Percentiles rank a stretch among this genome's conserved stretches.
Evolutionary conservation across 257 asterid genomes (phyloP).

Genomic region (Haberlea rhodopensis): DNA sequence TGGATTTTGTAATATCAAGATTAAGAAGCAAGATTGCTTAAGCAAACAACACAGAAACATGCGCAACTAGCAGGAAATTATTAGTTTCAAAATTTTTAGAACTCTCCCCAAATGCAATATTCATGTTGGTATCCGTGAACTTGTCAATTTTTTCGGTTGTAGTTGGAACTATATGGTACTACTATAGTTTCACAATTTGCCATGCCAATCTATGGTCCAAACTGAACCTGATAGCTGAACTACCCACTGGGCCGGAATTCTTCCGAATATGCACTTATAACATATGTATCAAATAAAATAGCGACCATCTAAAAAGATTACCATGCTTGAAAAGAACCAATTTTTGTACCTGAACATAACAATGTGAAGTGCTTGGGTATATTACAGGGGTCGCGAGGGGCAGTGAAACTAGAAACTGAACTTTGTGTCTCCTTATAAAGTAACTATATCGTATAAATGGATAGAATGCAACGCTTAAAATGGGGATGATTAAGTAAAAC

Average conservation of each 20-base stretch:
- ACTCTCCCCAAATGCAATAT: too few relatives aligned
- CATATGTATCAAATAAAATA: background rate
- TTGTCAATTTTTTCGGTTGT: background rate
- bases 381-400: background rate
- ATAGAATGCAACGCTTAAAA: constrained; percentile 1
- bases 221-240: background rate
- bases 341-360: too few relatives aligned
- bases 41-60: background rate
- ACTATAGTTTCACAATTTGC: background rate
- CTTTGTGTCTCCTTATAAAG: background rate
- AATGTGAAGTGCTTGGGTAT: background rate
- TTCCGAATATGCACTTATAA: background rate
- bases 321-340: background rate
- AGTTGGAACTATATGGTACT: background rate
- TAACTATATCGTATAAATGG: background rate
- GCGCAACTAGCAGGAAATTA: background rate
- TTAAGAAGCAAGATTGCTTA: too few relatives aligned
- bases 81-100: too few relatives aligned
- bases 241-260: background rate
- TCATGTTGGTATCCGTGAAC: background rate
- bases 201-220: background rate
- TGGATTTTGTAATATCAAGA: background rate
- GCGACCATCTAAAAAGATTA: constrained; percentile 1
- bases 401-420: background rate
- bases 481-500: background rate